These are phyloP conservation scores for Paraurostyla sp. DNA, from an alignment of 73 alveolate genomes.

Conservation along the genomic window DNA sequence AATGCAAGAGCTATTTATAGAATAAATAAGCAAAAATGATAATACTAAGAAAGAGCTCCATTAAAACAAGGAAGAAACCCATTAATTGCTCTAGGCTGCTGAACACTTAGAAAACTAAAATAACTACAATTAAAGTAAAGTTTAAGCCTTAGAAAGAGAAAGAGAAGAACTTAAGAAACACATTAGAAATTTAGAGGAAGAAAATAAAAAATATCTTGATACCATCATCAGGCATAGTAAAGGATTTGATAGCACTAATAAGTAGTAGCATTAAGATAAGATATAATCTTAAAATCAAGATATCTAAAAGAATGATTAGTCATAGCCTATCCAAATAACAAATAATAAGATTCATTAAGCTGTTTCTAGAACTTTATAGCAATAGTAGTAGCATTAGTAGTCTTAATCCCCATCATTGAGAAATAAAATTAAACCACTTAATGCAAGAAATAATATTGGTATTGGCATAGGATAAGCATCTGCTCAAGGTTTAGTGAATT, in stretches of 20 bases:
- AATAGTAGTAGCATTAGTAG: too few relatives aligned
- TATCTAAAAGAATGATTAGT: neutral
- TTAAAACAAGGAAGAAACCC: constrained; percentile 21
- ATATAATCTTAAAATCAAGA: too few relatives aligned
- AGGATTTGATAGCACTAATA: too few relatives aligned
- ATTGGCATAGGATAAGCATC: too few relatives aligned
- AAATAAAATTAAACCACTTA: too few relatives aligned
- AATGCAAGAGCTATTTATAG: neutral
- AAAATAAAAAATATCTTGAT: neutral
- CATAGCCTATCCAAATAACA: too few relatives aligned
- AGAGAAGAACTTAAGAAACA: neutral
- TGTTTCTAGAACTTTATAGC: too few relatives aligned
- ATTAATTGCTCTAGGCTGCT: constrained; percentile 10
- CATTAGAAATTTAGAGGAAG: neutral
- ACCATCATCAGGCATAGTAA: neutral
- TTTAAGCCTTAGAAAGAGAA: neutral
- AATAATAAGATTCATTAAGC: too few relatives aligned
- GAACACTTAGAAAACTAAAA: constrained; percentile 18
- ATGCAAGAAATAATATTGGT: too few relatives aligned
- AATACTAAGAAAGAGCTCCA: neutral
- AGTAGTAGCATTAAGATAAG: too few relatives aligned
- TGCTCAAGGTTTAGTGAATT: too few relatives aligned
- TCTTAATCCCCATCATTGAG: too few relatives aligned
- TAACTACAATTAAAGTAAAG: neutral
- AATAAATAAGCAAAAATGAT: neutral